Evolutionary conservation across 2,329 filamentous ascomycete species (phyloP), one percentile per base, ranked within the genome.

Genomic region (Scleromitrula shiraiana): DNA sequence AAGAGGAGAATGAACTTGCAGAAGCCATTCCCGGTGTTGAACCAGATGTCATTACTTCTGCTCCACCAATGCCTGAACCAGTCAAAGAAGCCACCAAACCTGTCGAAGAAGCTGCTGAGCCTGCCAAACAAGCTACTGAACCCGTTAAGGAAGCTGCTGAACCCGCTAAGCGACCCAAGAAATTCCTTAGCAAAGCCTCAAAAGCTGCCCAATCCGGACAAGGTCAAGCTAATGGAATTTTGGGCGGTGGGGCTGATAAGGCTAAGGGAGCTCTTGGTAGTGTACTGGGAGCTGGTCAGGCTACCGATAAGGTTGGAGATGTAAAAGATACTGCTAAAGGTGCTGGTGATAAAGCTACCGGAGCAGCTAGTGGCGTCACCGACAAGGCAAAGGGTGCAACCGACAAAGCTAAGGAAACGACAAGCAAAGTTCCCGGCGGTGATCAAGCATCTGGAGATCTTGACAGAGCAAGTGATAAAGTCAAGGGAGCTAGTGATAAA

Each of bases 111-210:
- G 23, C 15, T 14, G 15, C 45, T 8, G 38, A 48, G n/a, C 38
- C 45, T 23, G 23, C 17, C 7, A 35, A 42, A 23, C 9, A 48
- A 17, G 38, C 23, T 15, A 22, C 45, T 15, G 35, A 47, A n/a
- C 12, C 45, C 9, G 17, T 26, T 8, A 8, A 30, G 14, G 33
- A 40, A n/a, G 26, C 30, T 10, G 44, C 41, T 8, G 45, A 48
- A 9, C 23, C 38, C 14, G 30, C 7, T 9, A 42, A 48, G 27
- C 38, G 38, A 2, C 45, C 45, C 4, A 48, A 48, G 45, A 48
- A 48, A 12, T 48, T 48, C 17, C 17, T 48, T 7, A 45, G 46
- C 19, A 49, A 49, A 32, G 40, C 46, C 29, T 37, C 39, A 14
- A 45, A 44, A 23, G 19, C 40, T 5, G 40, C 46, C 6, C 46